Percentiles rank a stretch among this genome's conserved stretches.
Evolutionary conservation across 371 early-diverging fungal genomes (phyloP).

Genomic region (Rhizopus arrhizus): DNA sequence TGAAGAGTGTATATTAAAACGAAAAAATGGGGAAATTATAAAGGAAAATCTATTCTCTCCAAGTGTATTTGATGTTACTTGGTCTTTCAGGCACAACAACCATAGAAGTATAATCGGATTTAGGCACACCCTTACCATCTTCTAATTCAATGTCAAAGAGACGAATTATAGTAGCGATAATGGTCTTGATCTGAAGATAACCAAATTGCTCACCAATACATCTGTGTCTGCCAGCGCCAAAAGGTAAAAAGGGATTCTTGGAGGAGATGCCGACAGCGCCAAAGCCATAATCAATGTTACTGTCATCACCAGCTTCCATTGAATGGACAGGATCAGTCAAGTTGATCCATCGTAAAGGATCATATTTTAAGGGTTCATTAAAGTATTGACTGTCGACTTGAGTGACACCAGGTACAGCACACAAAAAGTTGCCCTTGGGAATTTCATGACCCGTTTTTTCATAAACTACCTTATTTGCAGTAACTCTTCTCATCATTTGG

Average conservation of each 20-base stretch:
- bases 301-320: constrained; percentile 66
- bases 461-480: constrained; percentile 64
- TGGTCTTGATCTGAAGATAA: constrained; percentile 93
- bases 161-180: constrained; percentile 79
- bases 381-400: constrained; percentile 80
- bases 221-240: constrained; percentile 97
- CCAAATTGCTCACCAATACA: constrained; percentile 98
- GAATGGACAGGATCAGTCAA: constrained; percentile 48
- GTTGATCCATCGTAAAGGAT: constrained; percentile 80
- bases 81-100: constrained; percentile 85
- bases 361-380: constrained; percentile 76
- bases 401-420: constrained; percentile 84
- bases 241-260: constrained; percentile 88
- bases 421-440: constrained; percentile 87
- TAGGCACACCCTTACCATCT: constrained; percentile 72
- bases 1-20: constrained; percentile 3
- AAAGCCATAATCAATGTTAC: constrained; percentile 83
- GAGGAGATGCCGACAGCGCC: constrained; percentile 78
- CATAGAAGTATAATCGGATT: constrained; percentile 86
- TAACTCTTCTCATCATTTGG: constrained; percentile 91
- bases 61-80: constrained; percentile 64
- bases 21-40: constrained; percentile 7
- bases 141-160: constrained; percentile 69
- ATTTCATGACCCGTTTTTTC: constrained; percentile 80
- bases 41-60: constrained; percentile 50